Base-by-base conservation (phyloP, 257 asterid genomes). In the Solanum stenotomum region DNA sequence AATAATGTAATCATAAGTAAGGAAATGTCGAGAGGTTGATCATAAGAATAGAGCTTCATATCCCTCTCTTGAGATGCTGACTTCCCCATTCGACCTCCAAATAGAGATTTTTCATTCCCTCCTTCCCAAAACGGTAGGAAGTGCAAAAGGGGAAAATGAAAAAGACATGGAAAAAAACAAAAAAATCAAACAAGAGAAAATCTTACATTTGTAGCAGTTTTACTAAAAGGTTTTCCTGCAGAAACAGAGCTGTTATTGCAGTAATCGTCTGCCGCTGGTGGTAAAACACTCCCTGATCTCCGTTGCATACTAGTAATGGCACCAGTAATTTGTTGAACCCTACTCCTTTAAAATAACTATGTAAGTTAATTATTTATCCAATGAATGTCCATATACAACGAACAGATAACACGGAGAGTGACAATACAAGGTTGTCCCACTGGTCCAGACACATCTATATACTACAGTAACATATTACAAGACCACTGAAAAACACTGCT, bases 191-290 rank as follows among this genome's bases (percentile, higher is more conserved):
- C 59, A 83, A 49, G 87, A 90, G 88, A 87, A 89, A 68, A 88
- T 85, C 98, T 94, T 94, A 96, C 99, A 94, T 87, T 92, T 93
- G 98, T 86, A 86, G 91, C 79, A 88, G 91, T 78, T 95, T 92
- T 95, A 91, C 89, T 84, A 86, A 87, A 87, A 88, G 96, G 94
- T 93, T 93, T 95, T 85, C 87, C 97, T 5, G 94, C 86, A 90
- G 95, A 91, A 86, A 94, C 88, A 77, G 93, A 67, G 87, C 90
- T 83, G 91, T 90, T 92, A 94, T 88, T 92, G 94, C 86, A 90
- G 93, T 92, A 95, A 68, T 94, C 98, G 90, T 97, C 99, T 46
- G 93, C 93, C 18, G 99, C 98, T 78, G 99, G 93, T 86, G 99
- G 99, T 88, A 97, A 91, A 76, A 91, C 92, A 89, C 88, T 94